Base-by-base conservation (phyloP, 2,329 filamentous ascomycete species). In the Pseudocercospora pini-densiflorae region DNA sequence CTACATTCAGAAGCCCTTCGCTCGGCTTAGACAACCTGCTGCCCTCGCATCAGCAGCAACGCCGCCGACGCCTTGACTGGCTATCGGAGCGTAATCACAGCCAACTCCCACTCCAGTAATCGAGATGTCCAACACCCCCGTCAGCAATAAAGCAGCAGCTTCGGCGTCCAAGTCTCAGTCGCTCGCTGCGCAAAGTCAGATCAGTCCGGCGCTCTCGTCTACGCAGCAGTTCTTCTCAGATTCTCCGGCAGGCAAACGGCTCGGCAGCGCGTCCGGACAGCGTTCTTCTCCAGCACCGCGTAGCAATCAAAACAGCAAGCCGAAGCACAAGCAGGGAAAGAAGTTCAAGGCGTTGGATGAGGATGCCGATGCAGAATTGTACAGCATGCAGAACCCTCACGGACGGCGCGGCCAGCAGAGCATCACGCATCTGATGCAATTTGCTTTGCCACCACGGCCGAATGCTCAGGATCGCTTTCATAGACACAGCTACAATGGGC, bases 381-480 rank as follows among this genome's bases (percentile, higher is more conserved):
- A 74, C 75, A 76, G 73, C 70, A 77, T 77, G 76, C 75, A 77
- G 73, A 76, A 76, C 72, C 74, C 74, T 70, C 70, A 76, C 59
- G 75, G 88, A 74, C 90, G 95, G 66, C 92, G 95, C 74, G 95
- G 95, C 62, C 94, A 97, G 80, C 97, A 93, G 62, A 97, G 92
- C 75, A 99, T 99, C 77, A 98, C 95, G 47, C 95, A 99, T 80
- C 83, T 99, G 64, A 92, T 99, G 85, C 94, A 94, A 82, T 97
- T 97, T 80, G 89, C 91, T 53, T 84, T 93, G 21, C 92, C 94
- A 23, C 89, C 91, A 49, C 88, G 92, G 57, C 90, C 90, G 9
- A 69, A 71, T 23, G 87, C 89, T 67, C 85, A 85, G 73, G 86
- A 88, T 72, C 83, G 84, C 59, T 78, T 74, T 54, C 72, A 76